Base-by-base conservation (phyloP, 1,139 yeast species). In the Ogataea hybrid region DNA sequence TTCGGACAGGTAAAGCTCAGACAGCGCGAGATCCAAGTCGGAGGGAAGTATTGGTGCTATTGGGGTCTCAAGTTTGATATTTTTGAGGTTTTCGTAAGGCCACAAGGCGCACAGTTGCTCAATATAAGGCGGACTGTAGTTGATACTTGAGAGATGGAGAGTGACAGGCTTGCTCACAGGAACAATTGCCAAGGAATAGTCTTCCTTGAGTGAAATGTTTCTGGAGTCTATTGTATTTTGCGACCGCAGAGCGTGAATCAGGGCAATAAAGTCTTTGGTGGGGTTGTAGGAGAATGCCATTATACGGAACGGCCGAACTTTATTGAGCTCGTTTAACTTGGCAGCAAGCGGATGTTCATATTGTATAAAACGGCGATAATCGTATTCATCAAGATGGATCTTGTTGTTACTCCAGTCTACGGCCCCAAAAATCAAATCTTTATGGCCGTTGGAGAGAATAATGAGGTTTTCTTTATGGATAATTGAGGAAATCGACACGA, bases 261-360 rank as follows among this genome's bases (percentile, higher is more conserved):
- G 25, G 5, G 46, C 55, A 3, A 53, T 25, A 16, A 49, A 50
- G 2, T 43, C 37, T 5, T 40, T 40, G 5, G 50, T 44, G 14
- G 54, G 52, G 38, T 53, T 51, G n/a, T 46, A 14, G 5, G 39
- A 16, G 21, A 57, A 27, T 2, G 51, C 38, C 7, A 39, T 41
- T 17, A 58, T 41, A 1, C 45, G 46, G 32, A 49, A 43, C 5
- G 41, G 42, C n/a, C 47, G 44, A 4, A 40, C 18, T 16, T 39
- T 37, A 31, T 39, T 52, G 11, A 55, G 29, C 8, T 30, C 28
- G 41, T 56, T 52, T 27, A 59, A 23, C 30, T 53, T 52, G 9
- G 32, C 9, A 27, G 48, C 44, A 10, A 56, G 32, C 2, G 61
- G 59, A 5, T 49, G 21, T 3, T 23, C 17, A n/a, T 29, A n/a